Evolutionary conservation across 2,329 filamentous ascomycete species (phyloP).

Genomic region (Chaetomiaceae sp.): DNA sequence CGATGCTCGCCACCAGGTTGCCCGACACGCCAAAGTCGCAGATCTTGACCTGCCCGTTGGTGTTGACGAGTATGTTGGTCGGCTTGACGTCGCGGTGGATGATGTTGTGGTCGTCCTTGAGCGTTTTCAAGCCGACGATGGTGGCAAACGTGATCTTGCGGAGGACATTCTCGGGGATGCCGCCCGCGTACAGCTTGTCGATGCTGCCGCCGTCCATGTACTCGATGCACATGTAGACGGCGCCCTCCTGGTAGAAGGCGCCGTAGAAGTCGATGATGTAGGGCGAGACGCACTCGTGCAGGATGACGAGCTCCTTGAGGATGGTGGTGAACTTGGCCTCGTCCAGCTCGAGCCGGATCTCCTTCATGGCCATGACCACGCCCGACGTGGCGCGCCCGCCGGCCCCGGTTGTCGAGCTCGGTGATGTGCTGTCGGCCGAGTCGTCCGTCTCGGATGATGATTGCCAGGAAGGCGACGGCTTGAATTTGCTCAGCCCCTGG

Average conservation of each 20-base stretch:
- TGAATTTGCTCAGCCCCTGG: constrained; percentile 50
- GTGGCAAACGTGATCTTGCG: constrained; percentile 88
- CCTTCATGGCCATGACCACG: constrained; percentile 97
- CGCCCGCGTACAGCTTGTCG: constrained; percentile 89
- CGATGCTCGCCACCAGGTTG: constrained; percentile 94
- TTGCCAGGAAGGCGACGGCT: constrained; percentile 35
- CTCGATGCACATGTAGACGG: constrained; percentile 98
- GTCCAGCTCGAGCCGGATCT: constrained; percentile 90
- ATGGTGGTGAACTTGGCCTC: constrained; percentile 96
- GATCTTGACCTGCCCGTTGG: constrained; percentile 88
- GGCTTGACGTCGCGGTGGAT: constrained; percentile 98
- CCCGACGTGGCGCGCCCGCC: constrained; percentile 53
- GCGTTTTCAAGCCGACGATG: constrained; percentile 80
- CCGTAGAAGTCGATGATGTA: constrained; percentile 99
- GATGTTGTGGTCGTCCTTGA: constrained; percentile 98
- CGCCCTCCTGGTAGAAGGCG: constrained; percentile 97
- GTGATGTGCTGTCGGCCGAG: constrained; percentile 29
- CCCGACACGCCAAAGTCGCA: constrained; percentile 98
- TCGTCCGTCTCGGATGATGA: constrained; percentile 34
- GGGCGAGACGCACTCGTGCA: constrained; percentile 90
- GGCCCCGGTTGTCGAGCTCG: constrained; percentile 24
- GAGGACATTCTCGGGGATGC: constrained; percentile 82
- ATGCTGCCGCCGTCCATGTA: constrained; percentile 99
- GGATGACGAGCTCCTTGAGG: constrained; percentile 92
- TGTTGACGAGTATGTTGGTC: constrained; percentile 95